These are phyloP conservation scores for Amyloporia xantha DNA, from an alignment of 768 basidiomycete species.

Conservation along the genomic window DNA sequence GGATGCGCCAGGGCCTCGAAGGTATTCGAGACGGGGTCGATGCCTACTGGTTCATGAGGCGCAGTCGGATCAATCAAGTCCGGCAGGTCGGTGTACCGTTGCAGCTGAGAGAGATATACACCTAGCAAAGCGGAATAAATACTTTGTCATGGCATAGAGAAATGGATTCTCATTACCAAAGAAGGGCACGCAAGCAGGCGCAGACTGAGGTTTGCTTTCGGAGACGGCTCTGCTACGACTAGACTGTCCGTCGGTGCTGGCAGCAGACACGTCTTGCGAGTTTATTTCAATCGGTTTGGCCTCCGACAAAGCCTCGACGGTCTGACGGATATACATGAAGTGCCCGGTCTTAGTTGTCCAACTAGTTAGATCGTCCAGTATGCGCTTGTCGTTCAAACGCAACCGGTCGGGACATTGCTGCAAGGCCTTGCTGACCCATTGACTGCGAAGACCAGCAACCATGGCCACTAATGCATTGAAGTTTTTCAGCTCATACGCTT, in stretches of 20 bases:
- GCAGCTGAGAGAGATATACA: slow-evolving; percentile 69
- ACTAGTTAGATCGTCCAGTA: slow-evolving; percentile 63
- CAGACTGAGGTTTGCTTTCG: slow-evolving; percentile 33
- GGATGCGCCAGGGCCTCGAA: slow-evolving; percentile 69
- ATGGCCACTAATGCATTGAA: slow-evolving; percentile 77
- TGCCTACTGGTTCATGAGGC: slow-evolving; percentile 58
- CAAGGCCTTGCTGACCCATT: slow-evolving; percentile 65
- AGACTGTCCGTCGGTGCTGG: slow-evolving; percentile 33
- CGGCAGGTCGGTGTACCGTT: slow-evolving; percentile 59
- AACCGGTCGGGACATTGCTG: slow-evolving; percentile 60
- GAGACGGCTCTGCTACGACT: slow-evolving; percentile 30
- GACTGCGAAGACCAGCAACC: slow-evolving; percentile 65
- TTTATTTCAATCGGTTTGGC: slow-evolving; percentile 51
- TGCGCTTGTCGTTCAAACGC: slow-evolving; percentile 62
- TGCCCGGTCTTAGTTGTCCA: slow-evolving; percentile 60
- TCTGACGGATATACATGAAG: slow-evolving; percentile 68
- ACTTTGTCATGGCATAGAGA: background rate
- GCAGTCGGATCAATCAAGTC: slow-evolving; percentile 81
- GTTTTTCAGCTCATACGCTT: slow-evolving; percentile 72
- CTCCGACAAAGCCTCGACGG: slow-evolving; percentile 58
- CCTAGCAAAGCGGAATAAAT: slow-evolving; percentile 47
- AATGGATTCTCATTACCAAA: slow-evolving; percentile 52
- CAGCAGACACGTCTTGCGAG: slow-evolving; percentile 48
- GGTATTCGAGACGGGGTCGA: slow-evolving; percentile 54
- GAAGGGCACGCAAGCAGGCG: slow-evolving; percentile 72